Percentiles rank a stretch among this genome's conserved stretches.
These are phyloP conservation scores for Paramicrosporidium saccamoebae DNA, from an alignment of 371 early-diverging fungal species.

Conservation along the genomic window DNA sequence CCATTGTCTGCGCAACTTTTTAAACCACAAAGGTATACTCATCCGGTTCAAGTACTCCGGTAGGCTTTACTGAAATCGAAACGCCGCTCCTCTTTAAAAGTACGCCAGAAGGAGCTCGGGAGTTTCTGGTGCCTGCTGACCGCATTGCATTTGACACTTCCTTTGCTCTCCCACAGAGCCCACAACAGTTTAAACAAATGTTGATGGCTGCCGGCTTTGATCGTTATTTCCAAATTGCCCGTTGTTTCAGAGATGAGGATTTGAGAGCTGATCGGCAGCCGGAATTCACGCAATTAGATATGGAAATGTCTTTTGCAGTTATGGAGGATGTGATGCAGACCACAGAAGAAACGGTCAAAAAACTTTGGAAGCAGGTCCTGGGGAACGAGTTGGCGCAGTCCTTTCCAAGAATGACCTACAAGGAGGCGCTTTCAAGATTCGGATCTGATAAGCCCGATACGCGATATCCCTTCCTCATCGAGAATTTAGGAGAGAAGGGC, in stretches of 20 bases:
- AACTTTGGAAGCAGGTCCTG: constrained; percentile 21
- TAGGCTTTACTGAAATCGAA: constrained; percentile 59
- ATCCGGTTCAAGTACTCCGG: background rate
- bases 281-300: constrained; percentile 69
- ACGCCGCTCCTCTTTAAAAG: constrained; percentile 64
- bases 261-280: constrained; percentile 62
- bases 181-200: constrained; percentile 59
- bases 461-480: constrained; percentile 27
- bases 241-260: constrained; percentile 75
- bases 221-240: constrained; percentile 63
- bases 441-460: constrained; percentile 74
- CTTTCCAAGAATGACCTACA: constrained; percentile 36
- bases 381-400: constrained; percentile 10
- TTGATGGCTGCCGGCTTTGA: constrained; percentile 65
- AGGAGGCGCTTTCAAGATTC: constrained; percentile 22
- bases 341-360: constrained; percentile 30
- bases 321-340: constrained; percentile 24
- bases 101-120: constrained; percentile 76
- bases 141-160: constrained; percentile 14
- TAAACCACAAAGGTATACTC: constrained; percentile 13
- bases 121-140: constrained; percentile 73
- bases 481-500: constrained; percentile 24
- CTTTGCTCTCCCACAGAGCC: constrained; percentile 65
- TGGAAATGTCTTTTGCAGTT: constrained; percentile 53
- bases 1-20: constrained; percentile 19